Base-by-base conservation (phyloP, 768 basidiomycete species). In the Lepiota brunneoincarnata region DNA sequence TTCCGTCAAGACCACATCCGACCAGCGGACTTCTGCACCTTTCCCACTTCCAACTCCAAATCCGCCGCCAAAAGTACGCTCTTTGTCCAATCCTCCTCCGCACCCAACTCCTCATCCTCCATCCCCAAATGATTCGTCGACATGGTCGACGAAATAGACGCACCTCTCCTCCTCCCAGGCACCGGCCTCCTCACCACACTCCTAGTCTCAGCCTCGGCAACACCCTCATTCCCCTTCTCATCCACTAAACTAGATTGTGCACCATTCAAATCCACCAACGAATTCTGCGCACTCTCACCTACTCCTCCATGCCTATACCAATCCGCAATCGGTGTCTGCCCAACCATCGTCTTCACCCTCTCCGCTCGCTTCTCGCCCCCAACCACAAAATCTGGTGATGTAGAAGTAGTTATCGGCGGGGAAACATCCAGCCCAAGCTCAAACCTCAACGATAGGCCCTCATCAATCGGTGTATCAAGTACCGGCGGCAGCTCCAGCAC, bases 61-160 rank as follows among this genome's bases (percentile, higher is more conserved):
- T 85, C 83, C 53, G 86, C 87, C n/a, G 86, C 87, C 67, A 83
- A 67, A 54, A 91, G 65, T 45, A 91, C 89, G 59, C 84, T 87
- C 62, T 77, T 73, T 42, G 86, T 85, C 89, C 90, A 92, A 63
- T 89, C 81, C 45, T 82, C 85, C 55, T 74, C 73, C 39, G 71
- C 68, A 35, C 72, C 75, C 38, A 74, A 68, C 36, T 71, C 70
- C 20, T 78, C 77, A 55, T 79, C 73, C 36, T 76, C 64, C 43
- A 80, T 61, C 17, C 77, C 78, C 36, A 81, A 66, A 59, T 76
- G 78, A 54, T 78, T 77, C 23, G 78, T 77, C 35, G 73, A 74
- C 28, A 20, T 18, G 35, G 26, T 71, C 62, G 35, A 66, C 66
- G 37, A 75, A 73, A 20, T 59, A 23, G 71, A 73, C 6, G 60